Percentiles rank a stretch among this genome's conserved stretches.
Evolutionary conservation across 2,329 filamentous ascomycete species (phyloP).

Genomic region (Fusarium tjaetaba): DNA sequence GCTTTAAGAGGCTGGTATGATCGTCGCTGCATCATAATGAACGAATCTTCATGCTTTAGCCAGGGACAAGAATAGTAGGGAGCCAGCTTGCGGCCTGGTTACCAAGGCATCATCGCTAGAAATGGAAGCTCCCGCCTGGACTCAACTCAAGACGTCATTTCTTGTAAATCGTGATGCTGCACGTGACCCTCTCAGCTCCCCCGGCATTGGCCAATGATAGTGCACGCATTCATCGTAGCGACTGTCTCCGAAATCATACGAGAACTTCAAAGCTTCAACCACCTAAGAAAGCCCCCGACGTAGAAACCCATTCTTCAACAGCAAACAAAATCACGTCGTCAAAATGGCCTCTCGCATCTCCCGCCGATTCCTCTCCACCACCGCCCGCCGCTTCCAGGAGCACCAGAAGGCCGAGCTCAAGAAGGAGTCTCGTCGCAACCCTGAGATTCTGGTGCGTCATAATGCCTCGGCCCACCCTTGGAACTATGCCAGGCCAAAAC

Average conservation of each 20-base stretch:
- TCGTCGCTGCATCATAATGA: slow-evolving; percentile 30
- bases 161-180: background rate
- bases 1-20: slow-evolving; percentile 20
- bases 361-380: slow-evolving; percentile 66
- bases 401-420: slow-evolving; percentile 60
- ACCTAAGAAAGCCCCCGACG: slow-evolving; percentile 29
- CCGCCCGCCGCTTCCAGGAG: slow-evolving; percentile 61
- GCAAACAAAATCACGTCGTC: slow-evolving; percentile 37
- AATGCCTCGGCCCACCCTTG: slow-evolving; percentile 41
- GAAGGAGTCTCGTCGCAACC: slow-evolving; percentile 67
- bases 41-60: slow-evolving; percentile 14
- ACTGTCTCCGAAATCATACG: slow-evolving; percentile 47
- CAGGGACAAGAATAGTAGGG: slow-evolving; percentile 11
- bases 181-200: slow-evolving; percentile 34
- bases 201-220: slow-evolving; percentile 44
- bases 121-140: background rate
- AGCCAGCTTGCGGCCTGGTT: slow-evolving; percentile 2
- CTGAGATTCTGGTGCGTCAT: slow-evolving; percentile 58
- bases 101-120: background rate
- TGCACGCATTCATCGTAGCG: slow-evolving; percentile 28
- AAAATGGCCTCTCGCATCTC: slow-evolving; percentile 67
- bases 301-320: slow-evolving; percentile 29
- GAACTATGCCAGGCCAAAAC: slow-evolving; percentile 13
- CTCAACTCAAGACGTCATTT: slow-evolving; percentile 31
- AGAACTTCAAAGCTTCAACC: slow-evolving; percentile 43